Percentiles rank a stretch among this genome's conserved stretches.
Conservation (phyloP, 805 yeast genomes). For the Candida parachauliodes region DNA sequence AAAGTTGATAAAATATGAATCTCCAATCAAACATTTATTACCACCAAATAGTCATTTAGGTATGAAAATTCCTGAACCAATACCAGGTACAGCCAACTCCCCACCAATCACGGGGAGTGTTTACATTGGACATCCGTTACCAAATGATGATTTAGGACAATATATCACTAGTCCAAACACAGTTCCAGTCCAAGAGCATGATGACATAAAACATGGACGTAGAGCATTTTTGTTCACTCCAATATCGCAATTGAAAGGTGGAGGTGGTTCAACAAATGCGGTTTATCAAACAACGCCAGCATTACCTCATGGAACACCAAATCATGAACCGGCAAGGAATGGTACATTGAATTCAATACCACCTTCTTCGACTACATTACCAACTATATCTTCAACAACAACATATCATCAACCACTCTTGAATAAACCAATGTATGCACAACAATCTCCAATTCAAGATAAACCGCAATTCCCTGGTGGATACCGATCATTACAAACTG, state of each 20-base stretch:
- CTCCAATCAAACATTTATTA: constrained; percentile 78
- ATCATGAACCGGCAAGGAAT: constrained; percentile 8
- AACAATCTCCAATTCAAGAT: constrained; percentile 3
- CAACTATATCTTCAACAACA: constrained; percentile 2
- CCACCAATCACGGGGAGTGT: constrained; percentile 96
- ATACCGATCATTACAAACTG: constrained; percentile 12
- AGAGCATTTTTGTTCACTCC: constrained; percentile 44
- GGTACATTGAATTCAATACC: neutral
- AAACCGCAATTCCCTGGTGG: constrained; percentile 11
- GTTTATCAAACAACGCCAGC: constrained; percentile 16
- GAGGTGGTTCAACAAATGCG: constrained; percentile 23
- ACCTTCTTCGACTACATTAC: neutral
- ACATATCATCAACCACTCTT: neutral
- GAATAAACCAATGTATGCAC: neutral
- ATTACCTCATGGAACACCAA: constrained; percentile 12
- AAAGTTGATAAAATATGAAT: constrained; percentile 68
- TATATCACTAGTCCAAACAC: constrained; percentile 45
- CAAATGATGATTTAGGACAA: constrained; percentile 81
- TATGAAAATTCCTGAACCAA: constrained; percentile 80
- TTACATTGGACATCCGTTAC: constrained; percentile 68
- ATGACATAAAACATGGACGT: constrained; percentile 32
- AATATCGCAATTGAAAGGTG: constrained; percentile 39
- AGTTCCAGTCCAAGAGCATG: constrained; percentile 35
- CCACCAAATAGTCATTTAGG: constrained; percentile 69
- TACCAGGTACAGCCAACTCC: constrained; percentile 72